Evolutionary conservation across 225 moss, liverwort and hornwort species (phyloP), one percentile per base, ranked within the genome.

Genomic region (Antitrichia curtipendula): DNA sequence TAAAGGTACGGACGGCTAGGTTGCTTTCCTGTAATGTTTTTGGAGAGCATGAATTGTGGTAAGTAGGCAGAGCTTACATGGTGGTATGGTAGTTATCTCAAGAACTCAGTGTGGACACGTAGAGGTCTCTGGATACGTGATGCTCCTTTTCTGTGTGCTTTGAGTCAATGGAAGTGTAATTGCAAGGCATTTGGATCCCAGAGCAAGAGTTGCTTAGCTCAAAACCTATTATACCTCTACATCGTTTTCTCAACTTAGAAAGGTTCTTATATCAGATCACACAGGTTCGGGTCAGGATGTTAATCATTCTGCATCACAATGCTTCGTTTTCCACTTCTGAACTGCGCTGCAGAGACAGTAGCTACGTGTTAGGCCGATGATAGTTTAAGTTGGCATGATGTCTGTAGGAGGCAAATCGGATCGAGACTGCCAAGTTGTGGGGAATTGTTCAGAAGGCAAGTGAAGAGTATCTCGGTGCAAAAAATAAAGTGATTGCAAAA

Each of bases 381-480:
- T 90, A 63, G 41, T 81, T 38, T 70, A 69, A 66, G 76, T 88
- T 90, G 90, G 52, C 86, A 64, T 89, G 86, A 60, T 81, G n/a
- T 86, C 57, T 91, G 75, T 90, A 99, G 98, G 94, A 94, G 88
- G 90, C 68, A 47, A 97, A 99, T 89, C 88, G 68, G 83, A 41
- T 87, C 80, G 91, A 91, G 78, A 89, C 90, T 90, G 91, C 68
- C 77, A 94, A 91, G 87, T 76, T 94, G 66, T 97, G 97, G 97
- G 89, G 87, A 88, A 91, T 89, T 78, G 95, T 99, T 77, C 90
- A 99, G 89, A 87, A 88, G 57, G 92, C 95, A 64, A 94, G 92
- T 80, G 93, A 91, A 84, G 94, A 92, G 84, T 95, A 92, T 87
- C 96, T 97, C 79, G 89, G 89, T 90, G 95, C 94, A 73, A 93